A percentile compares a stretch with the other conserved stretches of the same genome.
Conservation (phyloP, 805 yeast species). For the Wickerhamomyces subpelliculosus region DNA sequence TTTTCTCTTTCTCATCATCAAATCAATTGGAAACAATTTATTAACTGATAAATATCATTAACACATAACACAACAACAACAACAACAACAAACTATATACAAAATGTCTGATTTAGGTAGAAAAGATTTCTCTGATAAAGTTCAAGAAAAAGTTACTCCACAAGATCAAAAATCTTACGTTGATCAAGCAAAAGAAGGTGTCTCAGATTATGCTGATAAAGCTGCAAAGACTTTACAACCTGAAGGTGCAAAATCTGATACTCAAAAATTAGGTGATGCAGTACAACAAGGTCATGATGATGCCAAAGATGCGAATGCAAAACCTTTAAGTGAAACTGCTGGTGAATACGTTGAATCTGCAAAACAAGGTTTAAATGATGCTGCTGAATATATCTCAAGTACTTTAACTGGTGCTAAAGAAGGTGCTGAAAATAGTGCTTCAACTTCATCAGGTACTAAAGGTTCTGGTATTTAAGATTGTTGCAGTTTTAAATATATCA, state of each 20-base stretch:
- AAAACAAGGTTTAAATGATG: conserved; percentile 40
- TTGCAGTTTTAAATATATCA: too few species aligned
- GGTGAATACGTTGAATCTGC: conserved; percentile 52
- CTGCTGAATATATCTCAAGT: conserved; percentile 39
- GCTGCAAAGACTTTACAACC: conserved; percentile 55
- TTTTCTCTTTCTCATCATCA: not conserved
- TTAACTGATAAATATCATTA: not conserved
- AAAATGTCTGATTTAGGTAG: conserved; percentile 53
- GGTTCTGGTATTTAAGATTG: not conserved
- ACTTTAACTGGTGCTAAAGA: conserved; percentile 52
- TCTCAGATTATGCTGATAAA: conserved; percentile 62
- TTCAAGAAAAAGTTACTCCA: conserved; percentile 61
- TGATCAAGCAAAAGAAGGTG: conserved; percentile 65
- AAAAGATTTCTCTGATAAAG: conserved; percentile 68
- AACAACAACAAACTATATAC: not conserved
- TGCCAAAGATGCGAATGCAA: conserved; percentile 26
- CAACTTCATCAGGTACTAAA: not conserved
- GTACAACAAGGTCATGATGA: conserved; percentile 49
- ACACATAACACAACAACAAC: not conserved
- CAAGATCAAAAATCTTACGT: conserved; percentile 57
- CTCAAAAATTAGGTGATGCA: conserved; percentile 64
- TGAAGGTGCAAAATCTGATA: conserved; percentile 57
- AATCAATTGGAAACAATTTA: too few species aligned
- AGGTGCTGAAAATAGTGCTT: conserved; percentile 30
- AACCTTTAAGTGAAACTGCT: conserved; percentile 47